These are phyloP conservation scores for Theileria annulata DNA, from an alignment of 169 alveolate species.

Conservation along the genomic window DNA sequence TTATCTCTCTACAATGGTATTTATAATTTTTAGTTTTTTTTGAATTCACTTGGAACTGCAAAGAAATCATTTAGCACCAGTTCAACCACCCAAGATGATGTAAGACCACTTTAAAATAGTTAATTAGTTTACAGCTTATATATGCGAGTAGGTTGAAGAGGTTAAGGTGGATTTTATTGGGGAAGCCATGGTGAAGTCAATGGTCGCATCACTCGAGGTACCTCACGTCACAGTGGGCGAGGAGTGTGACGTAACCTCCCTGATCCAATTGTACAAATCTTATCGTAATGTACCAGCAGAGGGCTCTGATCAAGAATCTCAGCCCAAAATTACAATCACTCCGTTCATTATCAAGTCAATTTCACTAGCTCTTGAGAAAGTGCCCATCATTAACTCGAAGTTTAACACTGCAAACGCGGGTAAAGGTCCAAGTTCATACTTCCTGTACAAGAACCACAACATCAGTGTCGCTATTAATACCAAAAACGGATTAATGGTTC, in stretches of 20 bases:
- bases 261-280: conserved; percentile 19
- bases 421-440: conserved; percentile 55
- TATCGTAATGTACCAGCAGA: not conserved
- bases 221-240: conserved; percentile 80
- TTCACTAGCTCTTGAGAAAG: conserved; percentile 82
- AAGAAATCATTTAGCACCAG: not conserved
- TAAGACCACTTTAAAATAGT: conserved; percentile 71
- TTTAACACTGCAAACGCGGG: conserved; percentile 56
- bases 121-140: conserved; percentile 56
- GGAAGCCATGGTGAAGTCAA: conserved; percentile 77
- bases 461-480: conserved; percentile 91
- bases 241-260: conserved; percentile 69
- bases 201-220: conserved; percentile 82
- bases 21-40: not conserved
- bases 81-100: conserved; percentile 21
- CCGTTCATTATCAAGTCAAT: conserved; percentile 89
- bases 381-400: conserved; percentile 87
- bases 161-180: conserved; percentile 59
- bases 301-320: conserved; percentile 39
- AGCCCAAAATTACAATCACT: conserved; percentile 82
- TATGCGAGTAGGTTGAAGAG: conserved; percentile 10
- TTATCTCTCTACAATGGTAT: not conserved
- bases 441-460: conserved; percentile 84
- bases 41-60: not conserved
- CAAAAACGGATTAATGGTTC: conserved; percentile 91